A percentile compares a stretch with the other conserved stretches of the same genome.
phyloP scores from a whole-genome alignment of 108 stramenopile genomes.

The Cyclotella cryptica region DNA sequence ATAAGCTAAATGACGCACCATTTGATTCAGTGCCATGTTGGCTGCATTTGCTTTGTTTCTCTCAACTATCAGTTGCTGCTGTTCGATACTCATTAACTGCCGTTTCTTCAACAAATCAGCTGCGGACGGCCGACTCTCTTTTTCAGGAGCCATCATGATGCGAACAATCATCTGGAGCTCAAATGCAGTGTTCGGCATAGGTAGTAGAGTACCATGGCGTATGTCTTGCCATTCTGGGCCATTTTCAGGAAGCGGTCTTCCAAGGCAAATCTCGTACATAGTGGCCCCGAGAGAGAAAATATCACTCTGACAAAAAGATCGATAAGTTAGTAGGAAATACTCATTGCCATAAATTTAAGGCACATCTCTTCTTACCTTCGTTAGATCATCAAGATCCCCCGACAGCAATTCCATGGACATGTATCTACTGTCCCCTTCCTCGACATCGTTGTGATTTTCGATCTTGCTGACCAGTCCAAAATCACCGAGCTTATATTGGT shows the following conservation, averaged over 20 bases:
- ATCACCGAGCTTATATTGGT: conserved; percentile 93
- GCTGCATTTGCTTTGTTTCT: conserved; percentile 76
- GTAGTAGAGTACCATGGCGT: conserved; percentile 69
- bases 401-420: conserved; percentile 93
- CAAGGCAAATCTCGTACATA: conserved; percentile 88
- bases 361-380: conserved; percentile 59
- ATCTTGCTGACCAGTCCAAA: conserved; percentile 90
- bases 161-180: conserved; percentile 76
- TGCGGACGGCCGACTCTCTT: conserved; percentile 72
- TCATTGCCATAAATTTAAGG: neutral
- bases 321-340: neutral
- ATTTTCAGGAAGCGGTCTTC: conserved; percentile 75
- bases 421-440: conserved; percentile 95
- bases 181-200: conserved; percentile 67
- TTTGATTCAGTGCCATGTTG: conserved; percentile 62
- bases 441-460: conserved; percentile 69
- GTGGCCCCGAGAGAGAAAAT: conserved; percentile 94
- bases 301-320: conserved; percentile 61
- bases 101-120: conserved; percentile 71
- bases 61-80: conserved; percentile 82
- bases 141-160: conserved; percentile 84
- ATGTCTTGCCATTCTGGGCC: conserved; percentile 94
- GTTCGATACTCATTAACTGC: conserved; percentile 88
- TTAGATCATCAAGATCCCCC: conserved; percentile 88
- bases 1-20: conserved; percentile 10